Base-by-base conservation (phyloP, 352 stramenopile genomes). In the Pythium dissimile region DNA sequence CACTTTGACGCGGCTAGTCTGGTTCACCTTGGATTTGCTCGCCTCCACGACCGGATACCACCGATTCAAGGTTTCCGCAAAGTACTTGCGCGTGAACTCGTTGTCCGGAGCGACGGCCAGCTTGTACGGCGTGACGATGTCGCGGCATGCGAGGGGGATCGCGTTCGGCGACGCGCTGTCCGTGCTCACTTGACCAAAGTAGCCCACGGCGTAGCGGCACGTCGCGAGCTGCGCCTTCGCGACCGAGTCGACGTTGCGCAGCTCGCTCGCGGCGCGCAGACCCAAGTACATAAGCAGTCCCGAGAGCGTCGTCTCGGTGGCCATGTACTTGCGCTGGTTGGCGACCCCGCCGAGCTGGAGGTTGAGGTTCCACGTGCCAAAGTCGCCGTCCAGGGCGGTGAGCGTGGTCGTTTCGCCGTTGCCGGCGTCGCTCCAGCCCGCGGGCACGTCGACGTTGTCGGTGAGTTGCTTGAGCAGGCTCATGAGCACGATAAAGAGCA, bases 401-500 rank as follows among this genome's bases (percentile, higher is more conserved):
- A 32, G 48, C 2, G 55, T 45, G 3, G 34, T 67, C 10, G 71
- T 75, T n/a, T n/a, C n/a, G n/a, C n/a, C n/a, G n/a, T n/a, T n/a
- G n/a, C n/a, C n/a, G n/a, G n/a, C n/a, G n/a, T n/a, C n/a, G 3
- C 69, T 44, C 73, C 77, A 89, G n/a, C 77, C 77, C 2, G 66
- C 60, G 6, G 74, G 74, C 21, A 89, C 68, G 0, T 66, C 59
- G 28, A 86, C 24, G 27, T 86, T 72, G 2, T 67, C 54, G 11
- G 86, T 75, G 20, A 87, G 67, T 3, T 41, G 72, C 70, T 94
- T 89, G 43, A 93, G 65, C 30, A 59, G 67, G 6, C 73, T 73
- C 30, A 94, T 88, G 20, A 94, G 51, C 16, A 92, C 23, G 43
- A 94, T 88, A 58, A 80, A 91, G 0, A 88, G 46, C 52, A 90